phyloP scores from a whole-genome alignment of 1,139 yeast species.

The Geotrichum candidum region DNA sequence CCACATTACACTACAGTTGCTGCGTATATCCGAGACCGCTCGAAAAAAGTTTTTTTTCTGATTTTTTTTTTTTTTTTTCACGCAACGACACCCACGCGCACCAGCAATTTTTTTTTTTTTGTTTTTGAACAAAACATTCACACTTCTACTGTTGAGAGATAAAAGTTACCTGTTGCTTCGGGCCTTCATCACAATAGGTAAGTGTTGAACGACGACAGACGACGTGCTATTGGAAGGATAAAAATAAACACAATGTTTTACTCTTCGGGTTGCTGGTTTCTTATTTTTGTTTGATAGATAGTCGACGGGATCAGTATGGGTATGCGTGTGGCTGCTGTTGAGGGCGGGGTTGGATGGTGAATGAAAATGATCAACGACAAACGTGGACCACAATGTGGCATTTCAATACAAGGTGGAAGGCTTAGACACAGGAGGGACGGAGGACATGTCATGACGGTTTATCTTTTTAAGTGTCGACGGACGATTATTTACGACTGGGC shows the following conservation, averaged over 20 bases:
- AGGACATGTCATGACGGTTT: neutral
- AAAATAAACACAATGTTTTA: neutral
- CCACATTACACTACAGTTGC: neutral
- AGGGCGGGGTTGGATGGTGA: neutral
- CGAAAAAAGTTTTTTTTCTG: neutral
- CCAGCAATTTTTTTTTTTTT: neutral
- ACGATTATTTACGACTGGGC: neutral
- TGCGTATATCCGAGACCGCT: neutral
- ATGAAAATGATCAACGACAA: neutral
- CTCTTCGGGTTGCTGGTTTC: neutral
- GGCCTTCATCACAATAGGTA: constrained; percentile 13
- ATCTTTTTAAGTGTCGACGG: neutral
- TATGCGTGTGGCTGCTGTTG: neutral
- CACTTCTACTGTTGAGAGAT: neutral
- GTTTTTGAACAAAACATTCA: neutral
- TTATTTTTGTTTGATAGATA: neutral
- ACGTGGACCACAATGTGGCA: neutral
- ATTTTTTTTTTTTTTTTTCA: neutral
- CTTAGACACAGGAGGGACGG: neutral
- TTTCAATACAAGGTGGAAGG: neutral
- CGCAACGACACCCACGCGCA: neutral
- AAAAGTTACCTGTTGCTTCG: constrained; percentile 3
- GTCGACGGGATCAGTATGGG: neutral
- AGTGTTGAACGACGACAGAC: neutral
- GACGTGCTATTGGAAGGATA: neutral